Percentiles rank a stretch among this genome's conserved stretches.
These are phyloP conservation scores for Albatrellus sp. DNA, from an alignment of 1,284 basidiomycete species.

Conservation along the genomic window DNA sequence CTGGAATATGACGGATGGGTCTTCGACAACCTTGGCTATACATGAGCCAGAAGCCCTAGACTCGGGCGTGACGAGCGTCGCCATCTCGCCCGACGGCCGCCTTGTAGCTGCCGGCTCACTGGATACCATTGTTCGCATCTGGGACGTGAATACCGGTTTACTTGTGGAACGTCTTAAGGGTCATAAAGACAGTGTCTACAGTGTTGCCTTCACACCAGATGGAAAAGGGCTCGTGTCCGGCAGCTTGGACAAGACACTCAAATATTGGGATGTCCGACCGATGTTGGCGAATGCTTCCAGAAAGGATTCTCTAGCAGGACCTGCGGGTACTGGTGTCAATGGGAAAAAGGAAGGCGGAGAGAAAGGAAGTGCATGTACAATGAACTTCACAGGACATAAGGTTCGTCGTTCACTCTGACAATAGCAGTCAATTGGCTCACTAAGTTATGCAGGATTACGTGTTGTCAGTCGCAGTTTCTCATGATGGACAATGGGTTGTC, in stretches of 20 bases:
- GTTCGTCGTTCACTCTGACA: constrained; percentile 19
- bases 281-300: constrained; percentile 7
- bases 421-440: constrained; percentile 8
- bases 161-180: constrained; percentile 60
- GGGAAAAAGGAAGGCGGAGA: constrained; percentile 21
- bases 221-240: constrained; percentile 59
- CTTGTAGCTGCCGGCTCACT: constrained; percentile 61
- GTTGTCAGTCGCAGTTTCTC: constrained; percentile 51
- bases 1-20: constrained; percentile 65
- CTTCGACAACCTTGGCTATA: constrained; percentile 27
- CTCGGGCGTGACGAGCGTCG: constrained; percentile 55
- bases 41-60: constrained; percentile 33
- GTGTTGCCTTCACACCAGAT: constrained; percentile 66
- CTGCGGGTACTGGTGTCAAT: constrained; percentile 12
- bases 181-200: constrained; percentile 70
- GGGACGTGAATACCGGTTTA: constrained; percentile 56
- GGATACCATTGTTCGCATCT: constrained; percentile 66
- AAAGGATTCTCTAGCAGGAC: constrained; percentile 10
- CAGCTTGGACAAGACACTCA: constrained; percentile 63
- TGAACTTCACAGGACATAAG: constrained; percentile 62
- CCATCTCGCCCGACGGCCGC: constrained; percentile 56
- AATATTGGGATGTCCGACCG: constrained; percentile 53
- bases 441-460: constrained; percentile 37
- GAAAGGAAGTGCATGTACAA: constrained; percentile 37
- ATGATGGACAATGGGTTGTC: constrained; percentile 66